Evolutionary conservation across 192 early-diverging fungal species (phyloP).

Genomic region (Jimgerdemannia flammicorona): DNA sequence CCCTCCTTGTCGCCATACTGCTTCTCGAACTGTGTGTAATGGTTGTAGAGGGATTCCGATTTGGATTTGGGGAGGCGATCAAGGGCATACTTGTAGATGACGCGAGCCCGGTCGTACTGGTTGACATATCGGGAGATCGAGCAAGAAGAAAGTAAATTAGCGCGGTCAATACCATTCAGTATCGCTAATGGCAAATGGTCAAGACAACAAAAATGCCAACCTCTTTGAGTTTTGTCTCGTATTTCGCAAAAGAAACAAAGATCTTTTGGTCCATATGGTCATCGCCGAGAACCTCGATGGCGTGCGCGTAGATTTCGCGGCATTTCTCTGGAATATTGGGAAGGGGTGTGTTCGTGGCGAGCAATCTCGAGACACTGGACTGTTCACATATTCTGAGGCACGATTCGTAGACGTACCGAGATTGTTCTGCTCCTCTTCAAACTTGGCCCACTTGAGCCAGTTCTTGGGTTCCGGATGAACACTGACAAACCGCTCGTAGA

Average conservation of each 20-base stretch:
- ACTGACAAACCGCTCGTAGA: conserved; percentile 86
- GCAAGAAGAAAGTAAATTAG: too few species aligned
- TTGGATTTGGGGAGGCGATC: conserved; percentile 78
- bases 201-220: conserved; percentile 15
- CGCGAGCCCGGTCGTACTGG: conserved; percentile 84
- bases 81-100: conserved; percentile 94
- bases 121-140: not conserved
- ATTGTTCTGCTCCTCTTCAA: conserved; percentile 83
- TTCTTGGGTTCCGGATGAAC: conserved; percentile 89
- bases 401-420: conserved; percentile 40
- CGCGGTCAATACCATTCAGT: too few species aligned
- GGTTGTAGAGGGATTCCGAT: conserved; percentile 87
- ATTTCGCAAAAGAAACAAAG: conserved; percentile 95
- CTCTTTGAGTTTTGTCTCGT: conserved; percentile 89
- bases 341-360: too few species aligned
- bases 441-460: conserved; percentile 96
- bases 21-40: conserved; percentile 97
- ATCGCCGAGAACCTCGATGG: conserved; percentile 84
- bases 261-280: conserved; percentile 91
- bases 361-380: not conserved
- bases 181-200: not conserved
- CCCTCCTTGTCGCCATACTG: conserved; percentile 85
- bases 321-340: conserved; percentile 49
- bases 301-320: conserved; percentile 85
- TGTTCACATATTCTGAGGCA: conserved; percentile 3